Percentiles rank a stretch among this genome's conserved stretches.
Evolutionary conservation across 768 basidiomycete genomes (phyloP).

Genomic region (Asterophora parasitica): DNA sequence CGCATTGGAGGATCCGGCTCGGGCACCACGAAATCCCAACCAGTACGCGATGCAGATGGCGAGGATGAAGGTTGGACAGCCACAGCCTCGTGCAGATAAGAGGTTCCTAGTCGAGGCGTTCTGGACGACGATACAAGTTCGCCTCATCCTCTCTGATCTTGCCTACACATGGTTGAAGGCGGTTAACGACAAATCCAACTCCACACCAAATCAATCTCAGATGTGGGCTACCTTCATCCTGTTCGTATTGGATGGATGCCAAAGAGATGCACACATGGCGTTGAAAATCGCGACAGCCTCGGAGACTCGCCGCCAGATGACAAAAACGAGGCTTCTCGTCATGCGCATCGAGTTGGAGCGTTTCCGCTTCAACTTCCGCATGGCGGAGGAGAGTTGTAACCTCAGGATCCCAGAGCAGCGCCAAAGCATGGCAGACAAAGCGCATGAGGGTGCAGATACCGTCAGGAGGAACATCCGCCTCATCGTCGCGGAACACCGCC

Average conservation of each 20-base stretch:
- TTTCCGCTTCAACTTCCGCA: conserved; percentile 44
- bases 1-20: conserved; percentile 25
- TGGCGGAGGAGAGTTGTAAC: conserved; percentile 23
- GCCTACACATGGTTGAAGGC: conserved; percentile 36
- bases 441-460: conserved; percentile 5
- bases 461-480: conserved; percentile 8
- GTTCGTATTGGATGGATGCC: conserved; percentile 45
- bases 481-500: conserved; percentile 16
- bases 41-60: conserved; percentile 50
- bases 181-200: conserved; percentile 15
- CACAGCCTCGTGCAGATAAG: conserved; percentile 53
- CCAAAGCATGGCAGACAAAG: conserved; percentile 19
- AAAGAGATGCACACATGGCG: conserved; percentile 42
- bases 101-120: conserved; percentile 60
- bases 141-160: conserved; percentile 46
- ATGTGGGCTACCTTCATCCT: conserved; percentile 43
- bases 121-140: conserved; percentile 48
- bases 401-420: conserved; percentile 18
- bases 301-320: conserved; percentile 48
- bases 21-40: conserved; percentile 36
- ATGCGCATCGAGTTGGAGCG: conserved; percentile 45
- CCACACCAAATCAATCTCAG: conserved; percentile 24
- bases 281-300: conserved; percentile 42
- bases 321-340: conserved; percentile 36
- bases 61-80: conserved; percentile 48